These are phyloP conservation scores for Cubamyces lactineus DNA, from an alignment of 768 basidiomycete genomes.

Conservation along the genomic window DNA sequence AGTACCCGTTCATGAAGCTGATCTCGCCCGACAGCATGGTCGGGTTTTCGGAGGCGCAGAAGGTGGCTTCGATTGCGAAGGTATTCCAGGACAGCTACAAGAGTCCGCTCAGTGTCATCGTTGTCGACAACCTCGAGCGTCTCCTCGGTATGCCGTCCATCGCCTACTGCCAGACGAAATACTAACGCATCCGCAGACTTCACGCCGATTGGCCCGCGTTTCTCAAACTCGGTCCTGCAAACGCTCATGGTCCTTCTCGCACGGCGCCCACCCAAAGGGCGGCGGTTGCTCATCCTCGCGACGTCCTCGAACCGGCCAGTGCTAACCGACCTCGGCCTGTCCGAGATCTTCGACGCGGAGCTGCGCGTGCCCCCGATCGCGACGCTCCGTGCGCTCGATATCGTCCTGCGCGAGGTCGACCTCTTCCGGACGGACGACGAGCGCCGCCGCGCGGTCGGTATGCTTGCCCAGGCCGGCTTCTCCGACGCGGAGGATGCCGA, in stretches of 20 bases:
- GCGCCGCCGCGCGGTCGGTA: constrained; percentile 57
- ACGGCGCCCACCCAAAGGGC: constrained; percentile 92
- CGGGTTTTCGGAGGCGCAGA: constrained; percentile 90
- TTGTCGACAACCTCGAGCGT: constrained; percentile 93
- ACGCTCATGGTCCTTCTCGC: constrained; percentile 85
- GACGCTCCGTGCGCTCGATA: constrained; percentile 68
- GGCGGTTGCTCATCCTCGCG: constrained; percentile 87
- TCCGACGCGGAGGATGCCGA: constrained; percentile 49
- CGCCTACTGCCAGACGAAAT: background rate
- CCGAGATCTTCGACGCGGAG: constrained; percentile 89
- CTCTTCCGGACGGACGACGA: constrained; percentile 68
- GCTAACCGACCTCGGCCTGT: constrained; percentile 84
- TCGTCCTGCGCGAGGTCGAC: constrained; percentile 76
- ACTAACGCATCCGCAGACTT: constrained; percentile 62
- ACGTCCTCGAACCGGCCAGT: constrained; percentile 90
- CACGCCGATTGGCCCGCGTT: constrained; percentile 95
- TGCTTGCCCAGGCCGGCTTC: constrained; percentile 78
- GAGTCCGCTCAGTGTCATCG: constrained; percentile 93
- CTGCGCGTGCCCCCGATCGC: constrained; percentile 84
- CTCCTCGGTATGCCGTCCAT: constrained; percentile 67
- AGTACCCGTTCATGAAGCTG: constrained; percentile 97
- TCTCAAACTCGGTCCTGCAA: constrained; percentile 93
- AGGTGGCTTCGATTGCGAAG: constrained; percentile 89
- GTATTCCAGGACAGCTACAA: constrained; percentile 96
- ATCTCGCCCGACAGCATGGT: constrained; percentile 97